Conservation (phyloP, 306 rosid genomes). For the Cicer cuneatum region DNA sequence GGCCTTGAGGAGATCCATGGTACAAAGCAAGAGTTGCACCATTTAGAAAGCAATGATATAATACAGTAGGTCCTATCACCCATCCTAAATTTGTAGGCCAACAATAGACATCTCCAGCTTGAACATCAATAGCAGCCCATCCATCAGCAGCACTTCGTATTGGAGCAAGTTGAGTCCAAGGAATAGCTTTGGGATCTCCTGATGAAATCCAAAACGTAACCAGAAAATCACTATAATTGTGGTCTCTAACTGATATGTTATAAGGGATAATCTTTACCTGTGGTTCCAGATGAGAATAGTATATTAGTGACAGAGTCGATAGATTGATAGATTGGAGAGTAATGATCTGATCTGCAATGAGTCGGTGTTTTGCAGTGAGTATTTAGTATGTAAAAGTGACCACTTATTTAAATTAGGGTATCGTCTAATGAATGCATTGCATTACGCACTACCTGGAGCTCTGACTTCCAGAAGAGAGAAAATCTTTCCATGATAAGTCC, state of each 20-base stretch:
- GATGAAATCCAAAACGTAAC: constrained; percentile 37
- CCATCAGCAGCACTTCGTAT: constrained; percentile 79
- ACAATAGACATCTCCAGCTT: constrained; percentile 74
- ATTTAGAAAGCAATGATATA: constrained; percentile 69
- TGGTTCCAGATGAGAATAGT: constrained; percentile 95
- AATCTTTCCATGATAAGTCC: constrained; percentile 73
- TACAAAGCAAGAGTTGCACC: constrained; percentile 93
- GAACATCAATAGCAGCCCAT: constrained; percentile 74
- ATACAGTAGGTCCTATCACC: constrained; percentile 81
- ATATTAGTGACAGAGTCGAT: constrained; percentile 72
- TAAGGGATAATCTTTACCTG: constrained; percentile 57
- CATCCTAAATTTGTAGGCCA: constrained; percentile 98
- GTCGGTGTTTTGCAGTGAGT: constrained; percentile 11
- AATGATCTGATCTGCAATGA: constrained; percentile 67
- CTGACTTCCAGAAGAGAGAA: constrained; percentile 60
- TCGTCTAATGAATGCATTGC: constrained; percentile 5
- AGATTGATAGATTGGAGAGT: constrained; percentile 69
- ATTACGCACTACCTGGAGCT: constrained; percentile 54
- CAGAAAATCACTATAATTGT: constrained; percentile 32
- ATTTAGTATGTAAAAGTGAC: constrained; percentile 25
- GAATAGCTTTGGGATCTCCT: constrained; percentile 98
- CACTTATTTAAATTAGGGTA: constrained; percentile 13
- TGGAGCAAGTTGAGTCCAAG: constrained; percentile 96
- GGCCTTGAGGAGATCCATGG: constrained; percentile 94
- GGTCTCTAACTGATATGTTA: constrained; percentile 12